Conservation (phyloP, 164 flowering plant species). For the Santalum album region DNA sequence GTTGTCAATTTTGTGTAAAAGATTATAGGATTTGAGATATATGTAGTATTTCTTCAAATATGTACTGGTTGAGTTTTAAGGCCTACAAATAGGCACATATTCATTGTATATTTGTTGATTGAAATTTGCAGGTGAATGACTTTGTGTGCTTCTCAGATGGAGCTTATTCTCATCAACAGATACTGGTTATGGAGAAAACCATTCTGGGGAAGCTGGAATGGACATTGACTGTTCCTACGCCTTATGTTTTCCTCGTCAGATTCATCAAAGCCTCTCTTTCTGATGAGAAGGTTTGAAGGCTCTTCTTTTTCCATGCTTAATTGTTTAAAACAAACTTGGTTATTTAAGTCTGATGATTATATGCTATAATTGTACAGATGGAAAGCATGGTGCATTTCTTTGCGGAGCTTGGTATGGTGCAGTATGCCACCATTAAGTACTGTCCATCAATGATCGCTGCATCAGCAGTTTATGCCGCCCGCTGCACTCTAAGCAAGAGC, state of each 20-base stretch:
- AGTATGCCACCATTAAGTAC: constrained; percentile 42
- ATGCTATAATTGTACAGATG: constrained; percentile 37
- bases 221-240: constrained; percentile 81
- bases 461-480: constrained; percentile 82
- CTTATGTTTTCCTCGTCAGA: constrained; percentile 71
- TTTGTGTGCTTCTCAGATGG: constrained; percentile 69
- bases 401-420: constrained; percentile 71
- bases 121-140: constrained; percentile 59
- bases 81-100: no score
- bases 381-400: constrained; percentile 61
- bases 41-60: no score
- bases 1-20: no score
- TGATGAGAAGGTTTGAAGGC: constrained; percentile 31
- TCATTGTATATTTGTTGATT: no score
- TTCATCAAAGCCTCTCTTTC: constrained; percentile 71
- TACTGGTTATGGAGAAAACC: constrained; percentile 69
- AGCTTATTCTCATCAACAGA: constrained; percentile 52
- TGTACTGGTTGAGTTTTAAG: no score
- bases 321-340: neutral
- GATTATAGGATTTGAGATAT: no score
- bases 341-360: neutral
- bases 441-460: constrained; percentile 89
- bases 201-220: constrained; percentile 77
- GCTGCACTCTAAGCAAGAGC: constrained; percentile 43
- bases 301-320: neutral